A percentile compares a stretch with the other conserved stretches of the same genome.
These are phyloP conservation scores for Oryza punctata DNA, from an alignment of 176 grass and related monocot species.

Conservation along the genomic window DNA sequence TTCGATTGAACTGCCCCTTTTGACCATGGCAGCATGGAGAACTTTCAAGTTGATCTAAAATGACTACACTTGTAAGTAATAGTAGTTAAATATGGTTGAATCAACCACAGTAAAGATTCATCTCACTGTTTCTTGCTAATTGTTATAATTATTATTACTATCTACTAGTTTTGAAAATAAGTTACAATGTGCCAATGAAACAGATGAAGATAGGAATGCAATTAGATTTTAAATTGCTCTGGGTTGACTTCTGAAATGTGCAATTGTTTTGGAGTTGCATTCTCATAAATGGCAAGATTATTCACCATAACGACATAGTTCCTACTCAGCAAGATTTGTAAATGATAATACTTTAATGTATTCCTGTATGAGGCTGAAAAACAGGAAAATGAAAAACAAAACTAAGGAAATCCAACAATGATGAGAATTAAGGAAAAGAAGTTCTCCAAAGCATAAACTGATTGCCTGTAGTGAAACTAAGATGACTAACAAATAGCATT, in stretches of 20 bases:
- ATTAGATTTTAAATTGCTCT: background rate
- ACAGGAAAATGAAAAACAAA: background rate
- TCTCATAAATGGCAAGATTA: background rate
- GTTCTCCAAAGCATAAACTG: background rate
- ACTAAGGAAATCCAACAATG: background rate
- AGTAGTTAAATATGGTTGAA: background rate
- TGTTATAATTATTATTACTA: background rate
- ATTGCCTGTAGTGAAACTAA: constrained; percentile 9
- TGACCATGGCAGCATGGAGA: background rate
- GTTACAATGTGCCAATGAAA: constrained; percentile 20
- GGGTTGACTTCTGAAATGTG: background rate
- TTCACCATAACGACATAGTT: background rate
- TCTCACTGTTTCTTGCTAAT: background rate
- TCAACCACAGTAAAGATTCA: constrained; percentile 4
- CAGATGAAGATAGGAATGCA: background rate
- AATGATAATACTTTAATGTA: constrained; percentile 10
- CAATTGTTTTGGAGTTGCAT: background rate
- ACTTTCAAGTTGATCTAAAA: constrained; percentile 3
- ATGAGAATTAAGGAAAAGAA: background rate
- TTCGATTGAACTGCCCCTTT: background rate
- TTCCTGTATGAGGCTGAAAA: background rate
- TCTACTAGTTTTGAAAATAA: background rate
- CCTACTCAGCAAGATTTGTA: background rate
- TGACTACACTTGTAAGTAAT: background rate
- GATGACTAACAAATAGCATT: background rate